Percentiles rank a stretch among this genome's conserved stretches.
These are phyloP conservation scores for Escovopsis weberi DNA, from an alignment of 2,329 filamentous ascomycete genomes.

Conservation along the genomic window DNA sequence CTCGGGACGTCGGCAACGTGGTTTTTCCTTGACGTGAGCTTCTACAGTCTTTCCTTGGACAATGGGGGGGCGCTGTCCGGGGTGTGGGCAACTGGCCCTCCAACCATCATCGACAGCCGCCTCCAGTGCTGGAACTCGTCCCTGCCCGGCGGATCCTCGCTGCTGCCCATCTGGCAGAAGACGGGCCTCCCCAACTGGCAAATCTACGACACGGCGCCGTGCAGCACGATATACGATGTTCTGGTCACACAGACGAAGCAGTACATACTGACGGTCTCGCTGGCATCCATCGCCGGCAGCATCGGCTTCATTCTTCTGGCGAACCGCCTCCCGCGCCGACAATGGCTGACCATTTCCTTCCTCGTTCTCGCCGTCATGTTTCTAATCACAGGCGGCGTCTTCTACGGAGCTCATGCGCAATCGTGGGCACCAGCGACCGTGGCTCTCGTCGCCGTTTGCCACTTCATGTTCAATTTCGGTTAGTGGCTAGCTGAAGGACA, in stretches of 20 bases:
- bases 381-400: constrained; percentile 33
- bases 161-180: constrained; percentile 26
- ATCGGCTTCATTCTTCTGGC: constrained; percentile 32
- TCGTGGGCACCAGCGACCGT: constrained; percentile 30
- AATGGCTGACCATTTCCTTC: constrained; percentile 36
- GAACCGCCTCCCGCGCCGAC: constrained; percentile 32
- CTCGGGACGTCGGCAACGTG: constrained; percentile 31
- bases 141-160: constrained; percentile 27
- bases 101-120: constrained; percentile 19
- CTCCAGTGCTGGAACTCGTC: constrained; percentile 35
- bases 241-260: constrained; percentile 37
- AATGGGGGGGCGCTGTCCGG: constrained; percentile 23
- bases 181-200: constrained; percentile 32
- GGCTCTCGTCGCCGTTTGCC: constrained; percentile 35
- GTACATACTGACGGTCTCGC: constrained; percentile 35
- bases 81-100: constrained; percentile 23
- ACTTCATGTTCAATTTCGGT: constrained; percentile 43
- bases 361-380: constrained; percentile 31
- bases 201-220: constrained; percentile 32
- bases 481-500: constrained; percentile 6
- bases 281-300: constrained; percentile 36
- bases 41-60: constrained; percentile 37
- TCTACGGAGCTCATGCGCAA: constrained; percentile 30
- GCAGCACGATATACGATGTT: constrained; percentile 37
- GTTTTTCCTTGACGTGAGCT: constrained; percentile 40